These are phyloP conservation scores for Pichia sp. DNA, from an alignment of 1,139 yeast species.

Conservation along the genomic window DNA sequence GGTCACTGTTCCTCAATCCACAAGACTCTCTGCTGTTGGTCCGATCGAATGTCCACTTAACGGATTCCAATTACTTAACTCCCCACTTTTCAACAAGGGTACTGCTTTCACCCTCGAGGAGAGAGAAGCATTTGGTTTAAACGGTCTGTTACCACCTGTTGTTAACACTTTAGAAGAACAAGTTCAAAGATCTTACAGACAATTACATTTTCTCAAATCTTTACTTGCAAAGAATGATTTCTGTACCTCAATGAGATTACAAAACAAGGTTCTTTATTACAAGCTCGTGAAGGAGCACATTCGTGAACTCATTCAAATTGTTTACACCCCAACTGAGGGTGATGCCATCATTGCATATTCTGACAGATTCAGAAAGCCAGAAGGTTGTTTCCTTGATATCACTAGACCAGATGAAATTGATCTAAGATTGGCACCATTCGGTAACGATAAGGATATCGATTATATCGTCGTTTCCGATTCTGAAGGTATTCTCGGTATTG, in stretches of 20 bases:
- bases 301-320: constrained; percentile 84
- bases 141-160: constrained; percentile 77
- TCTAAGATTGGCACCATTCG: constrained; percentile 63
- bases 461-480: constrained; percentile 93
- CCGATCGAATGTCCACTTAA: constrained; percentile 73
- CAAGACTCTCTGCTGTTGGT: constrained; percentile 70
- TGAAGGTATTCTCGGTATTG: constrained; percentile 93
- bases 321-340: constrained; percentile 96
- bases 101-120: constrained; percentile 85
- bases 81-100: constrained; percentile 87
- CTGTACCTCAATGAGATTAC: constrained; percentile 85
- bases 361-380: constrained; percentile 87
- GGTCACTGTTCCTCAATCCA: constrained; percentile 39
- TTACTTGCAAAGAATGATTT: constrained; percentile 89
- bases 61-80: constrained; percentile 68
- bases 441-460: constrained; percentile 85
- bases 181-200: constrained; percentile 84
- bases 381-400: constrained; percentile 88
- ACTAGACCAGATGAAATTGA: constrained; percentile 70
- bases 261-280: constrained; percentile 84
- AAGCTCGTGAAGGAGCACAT: constrained; percentile 83
- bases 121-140: constrained; percentile 71
- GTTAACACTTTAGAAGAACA: constrained; percentile 82
- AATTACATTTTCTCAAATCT: constrained; percentile 69
- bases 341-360: constrained; percentile 94